Percentiles rank a stretch among this genome's conserved stretches.
Conservation (phyloP, 78 protist genomes). For the Cavenderia fasciculata region DNA sequence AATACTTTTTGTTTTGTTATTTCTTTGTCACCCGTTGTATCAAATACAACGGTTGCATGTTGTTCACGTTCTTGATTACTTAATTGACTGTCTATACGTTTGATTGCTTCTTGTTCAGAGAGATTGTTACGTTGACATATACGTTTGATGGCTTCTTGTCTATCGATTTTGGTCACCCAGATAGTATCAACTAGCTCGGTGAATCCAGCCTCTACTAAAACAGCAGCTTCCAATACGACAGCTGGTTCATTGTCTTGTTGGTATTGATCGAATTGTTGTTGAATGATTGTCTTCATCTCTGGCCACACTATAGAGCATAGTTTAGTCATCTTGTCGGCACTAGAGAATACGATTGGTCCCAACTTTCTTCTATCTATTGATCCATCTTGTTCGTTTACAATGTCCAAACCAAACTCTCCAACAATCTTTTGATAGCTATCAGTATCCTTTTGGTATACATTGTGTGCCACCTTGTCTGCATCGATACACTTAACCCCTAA, state of each 20-base stretch:
- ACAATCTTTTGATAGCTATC: conserved; percentile 3
- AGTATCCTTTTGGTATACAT: conserved; percentile 12
- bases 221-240: conserved; percentile 72
- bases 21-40: conserved; percentile 44
- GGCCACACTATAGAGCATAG: conserved; percentile 52
- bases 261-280: conserved; percentile 13
- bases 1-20: conserved; percentile 32
- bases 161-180: conserved; percentile 50
- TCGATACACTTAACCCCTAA: conserved; percentile 29
- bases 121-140: conserved; percentile 16
- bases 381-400: conserved; percentile 9
- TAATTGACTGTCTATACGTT: conserved; percentile 34
- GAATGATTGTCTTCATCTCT: conserved; percentile 31
- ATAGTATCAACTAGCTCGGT: conserved; percentile 15
- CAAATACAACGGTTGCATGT: conserved; percentile 28
- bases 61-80: conserved; percentile 56
- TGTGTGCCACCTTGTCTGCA: conserved; percentile 69
- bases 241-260: background rate
- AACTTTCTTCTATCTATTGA: conserved; percentile 46
- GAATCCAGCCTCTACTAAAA: conserved; percentile 58
- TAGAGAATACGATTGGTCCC: conserved; percentile 71
- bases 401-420: conserved; percentile 16
- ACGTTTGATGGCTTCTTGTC: conserved; percentile 28
- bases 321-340: conserved; percentile 18
- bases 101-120: conserved; percentile 13